phyloP scores from a whole-genome alignment of 345 rosid species.

The Euphorbia lathyris region DNA sequence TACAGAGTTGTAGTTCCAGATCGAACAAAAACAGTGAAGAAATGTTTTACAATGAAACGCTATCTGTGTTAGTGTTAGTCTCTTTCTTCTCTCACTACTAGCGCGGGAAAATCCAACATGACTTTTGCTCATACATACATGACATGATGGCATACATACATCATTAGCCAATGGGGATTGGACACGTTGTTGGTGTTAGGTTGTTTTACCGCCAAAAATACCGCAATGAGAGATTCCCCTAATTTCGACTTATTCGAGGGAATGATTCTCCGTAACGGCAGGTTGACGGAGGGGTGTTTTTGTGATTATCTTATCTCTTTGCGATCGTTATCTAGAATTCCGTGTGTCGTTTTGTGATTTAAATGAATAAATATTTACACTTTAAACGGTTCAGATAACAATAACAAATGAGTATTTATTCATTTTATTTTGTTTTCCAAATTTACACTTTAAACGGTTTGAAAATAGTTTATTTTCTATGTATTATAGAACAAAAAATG shows the following conservation, averaged over 20 bases:
- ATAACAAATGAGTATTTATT: too few relatives aligned
- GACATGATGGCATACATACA: slow-evolving; percentile 2
- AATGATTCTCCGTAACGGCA: slow-evolving; percentile 24
- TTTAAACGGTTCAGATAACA: too few relatives aligned
- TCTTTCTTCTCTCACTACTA: slow-evolving; percentile 9
- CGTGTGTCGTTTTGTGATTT: too few relatives aligned
- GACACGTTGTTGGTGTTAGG: slow-evolving; percentile 18
- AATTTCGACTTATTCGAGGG: slow-evolving; percentile 2
- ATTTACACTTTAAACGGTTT: too few relatives aligned
- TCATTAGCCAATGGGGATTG: neutral
- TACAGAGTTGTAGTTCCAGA: neutral
- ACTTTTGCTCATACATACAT: slow-evolving; percentile 5
- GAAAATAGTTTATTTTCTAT: too few relatives aligned
- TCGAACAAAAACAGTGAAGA: neutral
- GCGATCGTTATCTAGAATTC: too few relatives aligned
- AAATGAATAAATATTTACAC: too few relatives aligned
- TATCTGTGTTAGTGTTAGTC: slow-evolving; percentile 17
- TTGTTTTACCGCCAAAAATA: slow-evolving; percentile 45
- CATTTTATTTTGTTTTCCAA: too few relatives aligned
- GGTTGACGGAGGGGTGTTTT: slow-evolving; percentile 5
- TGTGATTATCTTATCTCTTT: neutral
- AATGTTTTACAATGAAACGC: slow-evolving; percentile 12
- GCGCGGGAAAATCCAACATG: slow-evolving; percentile 49
- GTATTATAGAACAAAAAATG: too few relatives aligned
- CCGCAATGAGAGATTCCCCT: too few relatives aligned